Evolutionary conservation across 108 stramenopile species (phyloP), one percentile per base, ranked within the genome.

Genomic region (Conticribra weissflogii): DNA sequence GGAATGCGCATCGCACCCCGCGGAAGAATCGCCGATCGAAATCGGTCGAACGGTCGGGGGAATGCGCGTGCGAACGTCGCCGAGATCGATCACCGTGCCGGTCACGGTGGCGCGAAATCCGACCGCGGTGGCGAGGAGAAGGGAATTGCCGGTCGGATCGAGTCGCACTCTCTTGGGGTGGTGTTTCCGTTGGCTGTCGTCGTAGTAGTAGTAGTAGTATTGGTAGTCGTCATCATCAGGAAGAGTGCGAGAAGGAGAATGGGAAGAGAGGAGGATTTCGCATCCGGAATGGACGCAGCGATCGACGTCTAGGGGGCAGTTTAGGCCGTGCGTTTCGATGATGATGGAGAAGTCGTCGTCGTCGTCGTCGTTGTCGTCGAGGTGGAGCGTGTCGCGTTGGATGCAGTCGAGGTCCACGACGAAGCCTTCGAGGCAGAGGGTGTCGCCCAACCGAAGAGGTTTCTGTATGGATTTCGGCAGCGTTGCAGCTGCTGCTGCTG

Each of bases 361-460:
- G n/a, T n/a, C n/a, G n/a, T n/a, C n/a, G n/a, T n/a, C n/a, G n/a
- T n/a, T n/a, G n/a, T n/a, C n/a, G n/a, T n/a, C n/a, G n/a, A n/a
- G n/a, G n/a, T n/a, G n/a, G 5, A 79, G 63, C 7, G 65, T 66
- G 9, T 44, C 65, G 9, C 64, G 46, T 12, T 79, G 34, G 50
- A 79, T 79, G 36, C 78, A 72, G 54, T 36, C 72, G 0, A 14
- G 16, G 46, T 79, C 78, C 78, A 79, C 66, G 45, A 79, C 46
- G 44, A 67, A 70, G 1, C 78, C 78, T 30, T 66, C 55, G 0
- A 50, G 33, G 36, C 78, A 79, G 28, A 79, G 52, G 27, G 17
- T 28, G n/a, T 72, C 71, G 22, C 78, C 78, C 14, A 67, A 62
- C 14, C 28, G 3, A 0, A 66, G 17, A 17, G 31, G 0, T 16